Evolutionary conservation across 176 grass and related monocot species (phyloP), one percentile per base, ranked within the genome.

Genomic region (Oropetium thomaeum): DNA sequence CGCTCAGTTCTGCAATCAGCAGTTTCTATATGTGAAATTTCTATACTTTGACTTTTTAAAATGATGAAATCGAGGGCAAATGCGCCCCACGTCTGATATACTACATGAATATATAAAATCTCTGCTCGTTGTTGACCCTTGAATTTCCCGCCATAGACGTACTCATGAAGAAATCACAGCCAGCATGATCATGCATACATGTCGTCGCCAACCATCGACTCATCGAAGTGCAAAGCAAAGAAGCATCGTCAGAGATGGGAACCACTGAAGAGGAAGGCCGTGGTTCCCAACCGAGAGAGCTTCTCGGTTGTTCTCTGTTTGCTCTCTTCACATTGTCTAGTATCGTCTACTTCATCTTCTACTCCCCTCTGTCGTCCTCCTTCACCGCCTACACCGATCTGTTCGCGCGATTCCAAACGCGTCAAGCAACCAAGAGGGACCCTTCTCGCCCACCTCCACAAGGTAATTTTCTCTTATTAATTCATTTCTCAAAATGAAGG

Each of bases 241-340:
- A 10, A 12, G 15, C 43, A n/a, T 4, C 22, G 23, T 32, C 7
- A 32, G 17, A 14, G 4, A 75, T 75, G 72, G 72, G 55, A 22
- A n/a, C 19, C 10, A 5, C 72, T 22, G 26, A 60, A 44, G 71
- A 61, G 7, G 49, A 0, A 32, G 26, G 38, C 26, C 55, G 26
- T 4, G 5, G 55, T 75, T 43, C 55, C 17, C 76, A 19, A 2
- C 31, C 30, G 2, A 80, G 31, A 39, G 68, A 44, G 13, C 38
- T 51, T 20, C 2, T 71, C 8, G 35, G 37, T 3, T 72, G 38
- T 51, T 80, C 55, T 30, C 4, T 71, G 23, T 5, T 14, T 37
- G 29, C 54, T 2, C 14, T 80, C 54, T 80, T 80, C 66, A 37
- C 65, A 39, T 35, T 80, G 54, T 61, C n/a, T 5, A n/a, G n/a